phyloP scores from a whole-genome alignment of 2,329 filamentous ascomycete species.

The Microdochium paspali region DNA sequence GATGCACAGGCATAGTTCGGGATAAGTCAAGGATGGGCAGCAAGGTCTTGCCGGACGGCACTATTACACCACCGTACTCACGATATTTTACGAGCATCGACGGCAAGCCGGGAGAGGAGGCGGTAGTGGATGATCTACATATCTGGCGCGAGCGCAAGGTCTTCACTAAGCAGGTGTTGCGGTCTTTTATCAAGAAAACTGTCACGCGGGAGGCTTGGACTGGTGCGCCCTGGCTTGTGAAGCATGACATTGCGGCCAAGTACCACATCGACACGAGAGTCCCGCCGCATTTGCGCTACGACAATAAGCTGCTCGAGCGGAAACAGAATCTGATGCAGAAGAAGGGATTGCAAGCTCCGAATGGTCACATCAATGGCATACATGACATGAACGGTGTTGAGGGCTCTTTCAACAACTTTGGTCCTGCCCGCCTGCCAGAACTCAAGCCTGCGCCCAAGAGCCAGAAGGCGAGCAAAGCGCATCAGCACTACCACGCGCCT shows the following conservation, averaged over 20 bases:
- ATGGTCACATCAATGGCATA: slow-evolving; percentile 7
- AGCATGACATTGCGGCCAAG: slow-evolving; percentile 69
- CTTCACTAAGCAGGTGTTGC: slow-evolving; percentile 89
- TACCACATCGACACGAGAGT: slow-evolving; percentile 86
- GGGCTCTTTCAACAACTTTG: slow-evolving; percentile 23
- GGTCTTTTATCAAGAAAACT: slow-evolving; percentile 91
- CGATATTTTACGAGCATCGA: slow-evolving; percentile 74
- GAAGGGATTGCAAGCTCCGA: slow-evolving; percentile 36
- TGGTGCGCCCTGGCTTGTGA: slow-evolving; percentile 94
- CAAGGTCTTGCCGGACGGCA: slow-evolving; percentile 56
- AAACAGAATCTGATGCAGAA: slow-evolving; percentile 62
- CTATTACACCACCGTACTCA: slow-evolving; percentile 60
- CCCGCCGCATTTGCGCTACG: slow-evolving; percentile 72
- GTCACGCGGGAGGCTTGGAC: slow-evolving; percentile 89
- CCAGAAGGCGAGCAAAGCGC: slow-evolving; percentile 49
- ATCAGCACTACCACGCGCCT: slow-evolving; percentile 32
- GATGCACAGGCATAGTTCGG: slow-evolving; percentile 64
- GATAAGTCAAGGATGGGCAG: slow-evolving; percentile 75
- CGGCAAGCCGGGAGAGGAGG: slow-evolving; percentile 59
- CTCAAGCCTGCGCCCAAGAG: slow-evolving; percentile 66
- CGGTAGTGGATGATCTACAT: slow-evolving; percentile 70
- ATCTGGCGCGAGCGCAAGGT: slow-evolving; percentile 80
- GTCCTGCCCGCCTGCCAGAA: slow-evolving; percentile 55
- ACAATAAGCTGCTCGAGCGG: slow-evolving; percentile 67
- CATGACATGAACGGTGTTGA: slow-evolving; percentile 31